Base-by-base conservation (phyloP, 495 filamentous ascomycete genomes). In the Neurospora sp. region DNA sequence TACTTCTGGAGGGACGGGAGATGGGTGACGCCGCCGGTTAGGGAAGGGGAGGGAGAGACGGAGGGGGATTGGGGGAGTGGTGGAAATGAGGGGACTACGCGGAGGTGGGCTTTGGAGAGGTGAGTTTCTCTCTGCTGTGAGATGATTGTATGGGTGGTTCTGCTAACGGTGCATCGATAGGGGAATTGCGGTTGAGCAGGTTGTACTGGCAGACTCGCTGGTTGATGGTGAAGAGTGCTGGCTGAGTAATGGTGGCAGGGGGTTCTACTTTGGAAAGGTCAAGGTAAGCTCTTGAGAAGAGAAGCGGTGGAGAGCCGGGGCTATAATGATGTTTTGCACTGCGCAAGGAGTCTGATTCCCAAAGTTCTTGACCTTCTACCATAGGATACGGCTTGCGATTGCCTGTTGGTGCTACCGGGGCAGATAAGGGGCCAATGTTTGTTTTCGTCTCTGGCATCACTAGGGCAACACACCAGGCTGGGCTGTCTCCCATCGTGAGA, bases 231-330 rank as follows among this genome's bases (percentile, higher is more conserved):
- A 97, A 79, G 86, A 88, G 71, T 91, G 93, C 74, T 94, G 92
- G 90, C 82, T 97, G 73, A 96, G 93, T 77, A 97, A 94, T 80
- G 93, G 91, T 0, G 92, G 92, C n/a, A 85, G 91, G 74, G 94
- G 93, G 0, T 97, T 95, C 77, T 86, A 90, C 18, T 81, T 76
- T 72, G 83, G 82, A 14, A 82, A 69, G 35, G 72, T 82, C 20
- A 77, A 74, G 39, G 10, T 81, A 71, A 31, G 27, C 11, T 37
- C 54, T 0, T 76, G 71, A 78, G 9, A 20, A 35, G 72, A 11
- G 41, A 37, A 39, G 14, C n/a, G 23, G 31, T 69, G 40, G 35
- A 72, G 16, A 6, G 18, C 20, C 11, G 12, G 18, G 5, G 42
- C 5, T 16, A 44, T 2, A 18, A n/a, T 27, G 27, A 66, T 35